phyloP scores from a whole-genome alignment of 371 early-diverging fungal genomes.

The Syncephalastrum contaminatum region DNA sequence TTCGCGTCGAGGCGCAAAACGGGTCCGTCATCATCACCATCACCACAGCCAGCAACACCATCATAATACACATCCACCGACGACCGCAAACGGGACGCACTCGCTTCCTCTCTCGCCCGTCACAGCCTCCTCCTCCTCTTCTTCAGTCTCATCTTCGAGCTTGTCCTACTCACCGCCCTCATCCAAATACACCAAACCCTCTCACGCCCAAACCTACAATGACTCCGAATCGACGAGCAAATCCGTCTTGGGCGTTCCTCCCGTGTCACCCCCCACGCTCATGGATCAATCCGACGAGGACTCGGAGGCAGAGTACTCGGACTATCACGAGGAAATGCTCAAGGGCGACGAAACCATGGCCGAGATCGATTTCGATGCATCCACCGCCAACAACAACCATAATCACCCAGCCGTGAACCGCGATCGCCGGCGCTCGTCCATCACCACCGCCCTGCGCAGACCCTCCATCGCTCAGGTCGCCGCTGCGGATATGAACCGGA shows the following conservation, averaged over 20 bases:
- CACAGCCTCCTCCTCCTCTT: conserved; percentile 13
- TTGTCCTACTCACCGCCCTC: conserved; percentile 18
- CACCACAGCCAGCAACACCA: conserved; percentile 4
- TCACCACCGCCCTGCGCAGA: conserved; percentile 9
- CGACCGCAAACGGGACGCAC: neutral
- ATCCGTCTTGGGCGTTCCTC: conserved; percentile 3
- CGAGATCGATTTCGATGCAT: conserved; percentile 20
- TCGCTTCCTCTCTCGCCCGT: conserved; percentile 4
- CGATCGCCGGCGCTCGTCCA: conserved; percentile 11
- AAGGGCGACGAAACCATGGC: conserved; percentile 48
- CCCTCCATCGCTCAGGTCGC: conserved; percentile 18
- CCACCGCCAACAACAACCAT: neutral
- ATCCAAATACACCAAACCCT: conserved; percentile 6
- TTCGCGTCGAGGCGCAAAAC: conserved; percentile 8
- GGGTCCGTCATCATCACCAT: conserved; percentile 16
- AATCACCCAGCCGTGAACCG: neutral
- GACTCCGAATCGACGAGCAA: no score
- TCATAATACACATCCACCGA: no score
- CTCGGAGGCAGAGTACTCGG: conserved; percentile 51
- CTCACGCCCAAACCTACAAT: no score
- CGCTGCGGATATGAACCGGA: conserved; percentile 1
- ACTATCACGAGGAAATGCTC: conserved; percentile 61
- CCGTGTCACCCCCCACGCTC: conserved; percentile 5
- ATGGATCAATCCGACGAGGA: conserved; percentile 26
- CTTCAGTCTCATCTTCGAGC: conserved; percentile 12